Conservation (phyloP, 192 early-diverging fungal species). For the Glomus cerebriforme region DNA sequence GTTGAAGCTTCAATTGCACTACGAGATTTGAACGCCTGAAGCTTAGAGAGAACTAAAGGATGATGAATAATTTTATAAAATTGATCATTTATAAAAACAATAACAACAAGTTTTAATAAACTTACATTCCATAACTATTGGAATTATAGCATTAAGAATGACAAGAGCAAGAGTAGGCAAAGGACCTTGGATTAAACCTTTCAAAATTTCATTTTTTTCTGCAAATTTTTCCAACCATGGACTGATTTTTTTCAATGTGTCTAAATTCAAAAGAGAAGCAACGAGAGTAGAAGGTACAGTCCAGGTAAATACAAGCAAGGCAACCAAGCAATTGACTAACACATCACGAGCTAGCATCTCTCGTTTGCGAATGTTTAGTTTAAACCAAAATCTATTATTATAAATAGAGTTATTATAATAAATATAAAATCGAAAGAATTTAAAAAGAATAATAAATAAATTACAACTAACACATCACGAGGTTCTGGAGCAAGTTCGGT, state of each 20-base stretch:
- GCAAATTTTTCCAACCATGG: conserved; percentile 59
- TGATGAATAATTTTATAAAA: neutral
- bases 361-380: conserved; percentile 61
- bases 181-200: conserved; percentile 64
- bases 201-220: conserved; percentile 52
- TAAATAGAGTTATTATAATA: neutral
- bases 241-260: conserved; percentile 59
- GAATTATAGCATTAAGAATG: conserved; percentile 68
- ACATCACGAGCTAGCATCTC: conserved; percentile 56
- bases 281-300: conserved; percentile 66
- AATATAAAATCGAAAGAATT: neutral
- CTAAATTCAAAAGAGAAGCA: conserved; percentile 65
- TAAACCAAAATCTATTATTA: conserved; percentile 58
- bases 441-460: neutral
- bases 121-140: conserved; percentile 65
- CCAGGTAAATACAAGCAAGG: conserved; percentile 79
- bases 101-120: neutral
- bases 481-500: conserved; percentile 72
- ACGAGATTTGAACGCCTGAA: conserved; percentile 46
- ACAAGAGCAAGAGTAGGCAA: conserved; percentile 74
- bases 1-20: conserved; percentile 46
- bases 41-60: conserved; percentile 39
- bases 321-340: conserved; percentile 55
- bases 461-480: conserved; percentile 56
- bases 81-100: neutral